Percentiles rank a stretch among this genome's conserved stretches.
phyloP scores from a whole-genome alignment of 331 rosid genomes.

The Quercus phellos region DNA sequence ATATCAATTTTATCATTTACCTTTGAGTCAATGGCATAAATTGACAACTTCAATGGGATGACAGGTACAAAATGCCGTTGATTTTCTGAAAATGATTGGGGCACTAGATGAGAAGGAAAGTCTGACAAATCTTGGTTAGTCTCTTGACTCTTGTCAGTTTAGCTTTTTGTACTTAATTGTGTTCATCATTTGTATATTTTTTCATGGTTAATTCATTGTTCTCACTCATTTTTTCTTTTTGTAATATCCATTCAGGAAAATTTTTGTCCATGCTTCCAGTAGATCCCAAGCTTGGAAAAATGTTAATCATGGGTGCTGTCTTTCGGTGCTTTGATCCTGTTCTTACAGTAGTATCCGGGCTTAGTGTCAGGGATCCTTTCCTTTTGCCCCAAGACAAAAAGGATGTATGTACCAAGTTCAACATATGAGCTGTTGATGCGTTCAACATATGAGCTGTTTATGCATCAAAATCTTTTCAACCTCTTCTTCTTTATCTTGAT shows the following conservation, averaged over 20 bases:
- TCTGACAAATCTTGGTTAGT: constrained; percentile 82
- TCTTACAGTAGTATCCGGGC: constrained; percentile 88
- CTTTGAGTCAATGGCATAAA: not conserved
- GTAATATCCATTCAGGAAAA: constrained; percentile 47
- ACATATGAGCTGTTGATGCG: constrained; percentile 6
- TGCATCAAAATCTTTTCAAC: constrained; percentile 1
- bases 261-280: constrained; percentile 92
- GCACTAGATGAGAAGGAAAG: constrained; percentile 85
- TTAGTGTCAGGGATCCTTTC: constrained; percentile 96
- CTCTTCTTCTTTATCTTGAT: not conserved
- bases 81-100: constrained; percentile 85
- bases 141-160: constrained; percentile 7
- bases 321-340: constrained; percentile 96
- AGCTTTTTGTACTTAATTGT: constrained; percentile 14
- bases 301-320: constrained; percentile 93
- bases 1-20: not conserved
- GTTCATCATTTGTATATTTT: not conserved
- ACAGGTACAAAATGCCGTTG: constrained; percentile 96
- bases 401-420: constrained; percentile 57
- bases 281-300: constrained; percentile 95
- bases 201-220: constrained; percentile 6
- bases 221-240: constrained; percentile 7
- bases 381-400: constrained; percentile 95
- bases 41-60: constrained; percentile 18
- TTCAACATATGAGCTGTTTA: constrained; percentile 13